Percentiles rank a stretch among this genome's conserved stretches.
Evolutionary conservation across 192 early-diverging fungal species (phyloP).

Genomic region (Cladochytrium replicatum): DNA sequence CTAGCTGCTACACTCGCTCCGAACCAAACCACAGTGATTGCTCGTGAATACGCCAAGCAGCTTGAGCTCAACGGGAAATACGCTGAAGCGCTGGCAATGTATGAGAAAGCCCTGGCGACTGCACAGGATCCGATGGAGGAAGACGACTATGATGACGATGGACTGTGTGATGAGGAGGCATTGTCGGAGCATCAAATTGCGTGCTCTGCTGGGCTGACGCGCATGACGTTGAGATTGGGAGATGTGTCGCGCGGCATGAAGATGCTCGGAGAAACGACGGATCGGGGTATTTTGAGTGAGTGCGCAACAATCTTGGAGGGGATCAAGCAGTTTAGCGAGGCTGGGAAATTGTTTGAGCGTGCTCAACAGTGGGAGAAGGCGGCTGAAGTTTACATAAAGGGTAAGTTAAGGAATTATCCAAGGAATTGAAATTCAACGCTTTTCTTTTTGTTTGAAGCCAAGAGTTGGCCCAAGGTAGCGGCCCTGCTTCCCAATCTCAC

Average conservation of each 20-base stretch:
- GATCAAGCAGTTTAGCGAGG: slow-evolving; percentile 37
- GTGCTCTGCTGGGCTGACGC: slow-evolving; percentile 30
- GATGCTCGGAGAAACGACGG: slow-evolving; percentile 29
- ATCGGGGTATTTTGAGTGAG: slow-evolving; percentile 33
- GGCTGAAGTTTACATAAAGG: slow-evolving; percentile 41
- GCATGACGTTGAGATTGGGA: slow-evolving; percentile 40
- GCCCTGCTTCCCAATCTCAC: slow-evolving; percentile 25
- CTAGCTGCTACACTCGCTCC: slow-evolving; percentile 32
- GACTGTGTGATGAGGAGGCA: slow-evolving; percentile 15
- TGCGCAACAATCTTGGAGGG: slow-evolving; percentile 39
- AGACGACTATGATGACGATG: not conserved
- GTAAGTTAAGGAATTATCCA: slow-evolving; percentile 7
- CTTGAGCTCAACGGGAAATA: slow-evolving; percentile 38
- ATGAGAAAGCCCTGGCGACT: slow-evolving; percentile 34
- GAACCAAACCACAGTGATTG: slow-evolving; percentile 34
- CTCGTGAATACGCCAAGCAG: slow-evolving; percentile 39
- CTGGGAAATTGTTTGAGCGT: slow-evolving; percentile 32
- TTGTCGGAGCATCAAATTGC: slow-evolving; percentile 24
- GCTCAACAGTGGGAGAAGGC: slow-evolving; percentile 37
- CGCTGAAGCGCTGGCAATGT: slow-evolving; percentile 39
- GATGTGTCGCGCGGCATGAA: slow-evolving; percentile 42
- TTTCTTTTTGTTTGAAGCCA: slow-evolving; percentile 16
- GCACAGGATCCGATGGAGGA: slow-evolving; percentile 7
- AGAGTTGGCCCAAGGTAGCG: slow-evolving; percentile 31
- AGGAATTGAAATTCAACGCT: not conserved